These are phyloP conservation scores for Paracamarosporium sp. DNA, from an alignment of 2,329 filamentous ascomycete species.

Conservation along the genomic window DNA sequence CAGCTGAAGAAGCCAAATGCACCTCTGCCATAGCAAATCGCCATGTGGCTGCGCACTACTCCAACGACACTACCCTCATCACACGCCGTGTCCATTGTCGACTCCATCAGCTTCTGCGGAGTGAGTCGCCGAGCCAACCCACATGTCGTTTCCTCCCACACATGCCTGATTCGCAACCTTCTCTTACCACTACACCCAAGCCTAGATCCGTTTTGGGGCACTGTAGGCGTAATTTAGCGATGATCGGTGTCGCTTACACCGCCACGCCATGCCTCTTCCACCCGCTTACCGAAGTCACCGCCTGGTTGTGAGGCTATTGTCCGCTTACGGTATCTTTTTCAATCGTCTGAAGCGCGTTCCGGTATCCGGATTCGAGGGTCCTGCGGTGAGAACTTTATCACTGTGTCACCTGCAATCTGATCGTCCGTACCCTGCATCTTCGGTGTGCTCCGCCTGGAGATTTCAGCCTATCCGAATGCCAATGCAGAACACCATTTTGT, in stretches of 20 bases:
- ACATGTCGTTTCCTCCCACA: slow-evolving; percentile 2
- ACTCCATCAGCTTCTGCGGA: slow-evolving; percentile 13
- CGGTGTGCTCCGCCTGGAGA: neutral
- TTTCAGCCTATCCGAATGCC: neutral
- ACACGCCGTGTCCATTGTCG: neutral
- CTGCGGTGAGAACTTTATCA: slow-evolving; percentile 36
- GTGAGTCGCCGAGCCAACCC: slow-evolving; percentile 13
- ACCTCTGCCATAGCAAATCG: slow-evolving; percentile 13
- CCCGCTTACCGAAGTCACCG: slow-evolving; percentile 20
- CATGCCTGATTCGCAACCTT: slow-evolving; percentile 9
- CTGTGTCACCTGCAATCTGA: slow-evolving; percentile 26
- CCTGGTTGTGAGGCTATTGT: slow-evolving; percentile 3
- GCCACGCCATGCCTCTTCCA: slow-evolving; percentile 14
- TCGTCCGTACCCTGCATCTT: slow-evolving; percentile 7
- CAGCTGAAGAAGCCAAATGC: slow-evolving; percentile 16
- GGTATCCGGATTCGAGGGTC: slow-evolving; percentile 18
- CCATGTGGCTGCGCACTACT: slow-evolving; percentile 13
- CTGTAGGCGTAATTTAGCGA: slow-evolving; percentile 10
- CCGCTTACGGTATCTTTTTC: slow-evolving; percentile 11
- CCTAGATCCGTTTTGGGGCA: slow-evolving; percentile 5
- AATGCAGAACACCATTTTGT: neutral
- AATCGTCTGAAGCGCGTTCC: slow-evolving; percentile 28
- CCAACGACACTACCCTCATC: neutral
- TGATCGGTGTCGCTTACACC: slow-evolving; percentile 15
- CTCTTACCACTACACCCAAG: slow-evolving; percentile 8